Conservation (phyloP, 495 filamentous ascomycete species). For the Friedmanniomyces simplex region DNA sequence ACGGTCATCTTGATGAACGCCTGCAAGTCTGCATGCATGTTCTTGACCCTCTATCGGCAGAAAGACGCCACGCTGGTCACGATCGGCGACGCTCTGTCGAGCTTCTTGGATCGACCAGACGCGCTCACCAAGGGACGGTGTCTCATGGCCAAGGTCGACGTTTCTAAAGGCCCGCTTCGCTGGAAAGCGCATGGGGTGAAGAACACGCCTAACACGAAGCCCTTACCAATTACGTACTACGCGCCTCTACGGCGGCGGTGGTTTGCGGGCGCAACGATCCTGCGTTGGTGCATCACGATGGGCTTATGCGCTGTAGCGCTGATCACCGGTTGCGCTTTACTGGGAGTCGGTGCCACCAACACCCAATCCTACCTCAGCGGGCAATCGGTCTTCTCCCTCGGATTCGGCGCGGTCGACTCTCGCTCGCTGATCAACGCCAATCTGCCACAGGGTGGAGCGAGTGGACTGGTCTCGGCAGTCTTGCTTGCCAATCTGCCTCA, state of each 20-base stretch:
- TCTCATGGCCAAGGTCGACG: not conserved
- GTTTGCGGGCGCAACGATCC: not conserved
- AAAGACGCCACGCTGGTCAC: constrained; percentile 35
- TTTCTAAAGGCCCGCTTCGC: constrained; percentile 21
- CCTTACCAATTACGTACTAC: not conserved
- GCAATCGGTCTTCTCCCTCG: not conserved
- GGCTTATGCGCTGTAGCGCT: constrained; percentile 15
- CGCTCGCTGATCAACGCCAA: not conserved
- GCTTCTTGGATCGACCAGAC: constrained; percentile 32
- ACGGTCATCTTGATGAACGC: constrained; percentile 34
- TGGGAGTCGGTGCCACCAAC: not conserved
- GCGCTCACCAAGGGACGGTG: not conserved
- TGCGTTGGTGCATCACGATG: not conserved
- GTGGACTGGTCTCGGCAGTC: constrained; percentile 8
- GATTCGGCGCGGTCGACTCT: constrained; percentile 4
- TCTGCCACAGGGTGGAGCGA: not conserved
- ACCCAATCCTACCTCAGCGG: not conserved
- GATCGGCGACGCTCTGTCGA: constrained; percentile 42
- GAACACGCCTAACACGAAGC: constrained; percentile 14
- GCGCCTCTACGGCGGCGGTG: not conserved
- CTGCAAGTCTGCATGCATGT: constrained; percentile 34
- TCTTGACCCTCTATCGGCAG: constrained; percentile 21
- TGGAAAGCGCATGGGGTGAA: constrained; percentile 20
- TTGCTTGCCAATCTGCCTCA: constrained; percentile 39
- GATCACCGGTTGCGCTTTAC: not conserved